Evolutionary conservation across 2,329 filamentous ascomycete species (phyloP), one percentile per base, ranked within the genome.

Genomic region (Fusarium sp.): DNA sequence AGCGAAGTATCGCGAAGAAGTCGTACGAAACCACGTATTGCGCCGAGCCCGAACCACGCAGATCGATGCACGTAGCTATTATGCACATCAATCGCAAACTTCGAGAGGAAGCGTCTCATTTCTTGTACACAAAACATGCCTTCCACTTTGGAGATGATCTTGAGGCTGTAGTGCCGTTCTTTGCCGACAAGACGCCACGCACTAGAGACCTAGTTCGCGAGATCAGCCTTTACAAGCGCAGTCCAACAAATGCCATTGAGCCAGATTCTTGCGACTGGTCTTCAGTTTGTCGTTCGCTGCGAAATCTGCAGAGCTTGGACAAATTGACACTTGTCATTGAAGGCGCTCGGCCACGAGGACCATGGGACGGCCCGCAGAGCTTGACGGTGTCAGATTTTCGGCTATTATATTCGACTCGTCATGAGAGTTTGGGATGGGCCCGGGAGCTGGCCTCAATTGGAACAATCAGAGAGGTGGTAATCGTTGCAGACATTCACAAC

Each of bases 91-190:
- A 80, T 72, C 80, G 80, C 42, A 80, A 81, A 56, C 80, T 89
- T 53, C 81, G 89, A 75, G 79, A 82, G 62, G 88, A 90, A 75
- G 84, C 86, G n/a, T 79, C 84, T 6, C 81, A 85, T 60, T 75
- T 87, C 18, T 79, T 91, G 5, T 91, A 90, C 76, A 81, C 80
- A 10, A 79, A 76, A 58, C 86, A 89, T 74, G 80, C 80, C 1
- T 90, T 90, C 75, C 84, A 86, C 72, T 91, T 91, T 75, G 85
- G 85, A 65, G 82, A 82, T 49, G 82, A 88, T 76, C 81, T 90
- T 68, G 88, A 90, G 76, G 87, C 88, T 18, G 82, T 88, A 8
- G 82, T 85, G 2, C 87, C 88, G 0, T 90, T 90, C 74, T 80
- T 91, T 41, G 79, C 80, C 32, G 87, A 90, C 74, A 81, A 89